Percentiles rank a stretch among this genome's conserved stretches.
Conservation (phyloP, 2,329 filamentous ascomycete species). For the Lasiodiplodia sp. region DNA sequence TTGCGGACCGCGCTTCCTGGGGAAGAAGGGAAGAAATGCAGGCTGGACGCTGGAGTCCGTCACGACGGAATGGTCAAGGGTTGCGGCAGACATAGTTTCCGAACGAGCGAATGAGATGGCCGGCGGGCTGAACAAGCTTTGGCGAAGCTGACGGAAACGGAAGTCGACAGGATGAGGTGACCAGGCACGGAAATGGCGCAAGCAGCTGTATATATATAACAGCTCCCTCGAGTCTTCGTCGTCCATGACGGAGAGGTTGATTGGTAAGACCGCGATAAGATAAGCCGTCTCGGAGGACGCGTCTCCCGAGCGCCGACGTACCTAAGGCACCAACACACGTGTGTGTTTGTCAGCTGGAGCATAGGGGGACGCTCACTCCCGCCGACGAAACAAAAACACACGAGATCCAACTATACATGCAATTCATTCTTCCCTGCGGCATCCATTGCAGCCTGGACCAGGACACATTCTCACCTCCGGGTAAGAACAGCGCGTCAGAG, state of each 20-base stretch:
- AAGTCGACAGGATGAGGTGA: background rate
- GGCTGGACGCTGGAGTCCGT: background rate
- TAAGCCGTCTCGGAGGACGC: constrained; percentile 12
- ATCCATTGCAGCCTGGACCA: background rate
- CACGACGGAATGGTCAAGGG: background rate
- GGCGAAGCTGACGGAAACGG: background rate
- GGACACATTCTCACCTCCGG: background rate
- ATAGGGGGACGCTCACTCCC: too few species aligned
- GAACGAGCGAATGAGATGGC: constrained; percentile 5
- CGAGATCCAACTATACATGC: too few species aligned
- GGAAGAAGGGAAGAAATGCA: background rate
- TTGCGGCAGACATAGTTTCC: background rate
- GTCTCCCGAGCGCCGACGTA: background rate
- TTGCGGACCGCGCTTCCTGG: background rate
- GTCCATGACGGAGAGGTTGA: background rate
- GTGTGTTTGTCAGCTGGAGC: too few species aligned
- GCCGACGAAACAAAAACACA: too few species aligned
- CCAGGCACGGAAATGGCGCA: background rate
- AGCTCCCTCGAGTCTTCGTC: background rate
- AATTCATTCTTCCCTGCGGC: too few species aligned
- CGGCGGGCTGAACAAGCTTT: background rate
- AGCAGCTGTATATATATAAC: background rate
- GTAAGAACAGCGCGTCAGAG: background rate
- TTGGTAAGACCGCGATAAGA: constrained; percentile 21
- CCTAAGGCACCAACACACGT: background rate